Conservation (phyloP, 352 stramenopile genomes). For the Lagenidium giganteum region DNA sequence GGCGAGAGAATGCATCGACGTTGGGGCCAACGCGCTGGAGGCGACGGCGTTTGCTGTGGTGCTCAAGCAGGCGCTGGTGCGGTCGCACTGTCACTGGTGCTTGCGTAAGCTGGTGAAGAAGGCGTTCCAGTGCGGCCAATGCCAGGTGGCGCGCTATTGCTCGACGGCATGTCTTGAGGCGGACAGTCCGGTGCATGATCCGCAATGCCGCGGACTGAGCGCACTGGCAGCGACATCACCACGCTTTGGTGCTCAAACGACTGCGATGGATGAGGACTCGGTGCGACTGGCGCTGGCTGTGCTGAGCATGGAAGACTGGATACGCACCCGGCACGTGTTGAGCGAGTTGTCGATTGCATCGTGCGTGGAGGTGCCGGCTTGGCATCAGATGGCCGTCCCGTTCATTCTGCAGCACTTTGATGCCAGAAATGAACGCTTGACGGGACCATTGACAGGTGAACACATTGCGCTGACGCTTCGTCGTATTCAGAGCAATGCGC, state of each 20-base stretch:
- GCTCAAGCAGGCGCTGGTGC: conserved; percentile 22
- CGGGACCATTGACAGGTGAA: too few relatives aligned
- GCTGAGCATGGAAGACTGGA: conserved; percentile 48
- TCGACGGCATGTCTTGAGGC: conserved; percentile 34
- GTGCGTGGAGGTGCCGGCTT: conserved; percentile 19
- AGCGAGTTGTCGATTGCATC: too few relatives aligned
- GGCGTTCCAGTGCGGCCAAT: conserved; percentile 45
- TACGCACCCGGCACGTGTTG: conserved; percentile 28
- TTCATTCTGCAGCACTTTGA: too few relatives aligned
- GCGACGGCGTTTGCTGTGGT: conserved; percentile 51
- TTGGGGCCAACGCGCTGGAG: conserved; percentile 25
- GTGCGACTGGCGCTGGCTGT: conserved; percentile 43
- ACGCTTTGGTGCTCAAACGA: neutral
- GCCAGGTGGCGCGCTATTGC: conserved; percentile 49
- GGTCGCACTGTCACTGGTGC: conserved; percentile 54
- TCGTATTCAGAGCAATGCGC: conserved; percentile 48
- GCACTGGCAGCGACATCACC: conserved; percentile 5
- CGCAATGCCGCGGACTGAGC: conserved; percentile 33
- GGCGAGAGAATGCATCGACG: conserved; percentile 17
- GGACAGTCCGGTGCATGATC: conserved; percentile 40
- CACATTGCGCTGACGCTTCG: conserved; percentile 32
- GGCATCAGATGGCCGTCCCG: conserved; percentile 8
- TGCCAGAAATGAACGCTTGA: too few relatives aligned
- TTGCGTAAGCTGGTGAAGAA: conserved; percentile 35
- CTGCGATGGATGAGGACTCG: conserved; percentile 30